Base-by-base conservation (phyloP, 805 yeast genomes). In the Wickerhamiella sorbophila region DNA sequence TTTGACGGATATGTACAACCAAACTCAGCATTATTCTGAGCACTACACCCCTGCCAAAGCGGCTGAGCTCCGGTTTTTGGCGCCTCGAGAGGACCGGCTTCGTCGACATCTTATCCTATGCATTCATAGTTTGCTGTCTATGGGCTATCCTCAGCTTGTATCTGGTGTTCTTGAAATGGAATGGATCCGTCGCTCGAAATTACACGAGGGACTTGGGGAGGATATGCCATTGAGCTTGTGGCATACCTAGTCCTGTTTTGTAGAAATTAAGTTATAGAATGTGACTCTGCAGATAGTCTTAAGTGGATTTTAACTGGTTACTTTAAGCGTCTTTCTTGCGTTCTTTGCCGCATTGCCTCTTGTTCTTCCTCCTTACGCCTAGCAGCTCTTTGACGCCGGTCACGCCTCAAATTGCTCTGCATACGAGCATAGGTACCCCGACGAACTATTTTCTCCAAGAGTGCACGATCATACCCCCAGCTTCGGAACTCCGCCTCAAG, bases 381-480 rank as follows among this genome's bases (percentile, higher is more conserved):
- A n/a, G 10, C 12, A 6, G 29, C 29, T 24, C 12, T 12, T 24
- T 24, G 29, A 8, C 51, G 45, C 3, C 56, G 45, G 33, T 31
- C 22, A 21, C 48, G 43, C 9, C 56, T 44, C 18, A 52, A 40
- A 14, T 41, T 38, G 29, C 52, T 44, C 22, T 52, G 56, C 55
- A 49, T 51, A n/a, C 56, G 43, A 6, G 53, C 47, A 27, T 85
- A 85, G 14, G 86, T 75, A 1, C 91, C 94, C 43, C 94, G 70
- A 51, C 88, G 72, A 24, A 85, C 74, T 15, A 85, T 75, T 0
- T 79, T 76, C 53, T 83, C 88, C 31, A 85, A 60, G 18, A 74
- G 63, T 15, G 67, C 69, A 38, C 64, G 65, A 36, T 70, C 61
- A 52, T 79, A 75, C 21, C 74, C 74, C 52, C 70, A 76, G 34